Evolutionary conservation across 129 eudicot genomes (phyloP), one percentile per base, ranked within the genome.

Genomic region (Flaveria bidentis): DNA sequence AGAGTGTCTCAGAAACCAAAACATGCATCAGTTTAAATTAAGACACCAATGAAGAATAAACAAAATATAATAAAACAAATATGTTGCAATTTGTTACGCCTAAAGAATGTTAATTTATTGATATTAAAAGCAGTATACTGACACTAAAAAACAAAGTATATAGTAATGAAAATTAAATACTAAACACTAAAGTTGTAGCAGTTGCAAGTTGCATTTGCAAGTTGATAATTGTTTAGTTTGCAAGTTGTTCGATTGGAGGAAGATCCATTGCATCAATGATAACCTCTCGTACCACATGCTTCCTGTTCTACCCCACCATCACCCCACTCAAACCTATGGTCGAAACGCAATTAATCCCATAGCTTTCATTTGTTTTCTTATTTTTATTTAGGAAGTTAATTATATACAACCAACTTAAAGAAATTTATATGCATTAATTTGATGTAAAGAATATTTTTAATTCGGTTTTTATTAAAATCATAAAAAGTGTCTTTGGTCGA

Each of bases 221-320:
- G 67, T 73, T 77, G 81, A 30, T 36, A 70, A 44, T 77, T 41
- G 64, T 78, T 57, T 69, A 78, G 36, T 78, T 46, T 44, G 71
- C 71, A 78, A 72, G 80, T 67, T 80, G 83, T 49, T 66, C 42
- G 10, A 25, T 45, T 57, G 70, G 15, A n/a, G 69, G 45, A 13
- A 15, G 66, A 74, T 80, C 74, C 55, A 74, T n/a, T 67, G 80
- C 65, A 67, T 80, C 69, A 55, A 28, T 78, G 60, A 78, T 45
- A 65, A 55, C 70, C 62, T 46, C 74, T 53, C 44, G 63, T 44
- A 73, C 55, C 83, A 80, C 83, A 65, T 73, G 79, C 46, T 66
- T 72, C 56, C 36, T 41, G 33, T 20, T 63, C 78, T 22, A 79
- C 69, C 78, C 78, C 74, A 57, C 42, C 57, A 18, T 17, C 63